phyloP scores from a whole-genome alignment of 371 early-diverging fungal species.

The Apophysomyces sp. region DNA sequence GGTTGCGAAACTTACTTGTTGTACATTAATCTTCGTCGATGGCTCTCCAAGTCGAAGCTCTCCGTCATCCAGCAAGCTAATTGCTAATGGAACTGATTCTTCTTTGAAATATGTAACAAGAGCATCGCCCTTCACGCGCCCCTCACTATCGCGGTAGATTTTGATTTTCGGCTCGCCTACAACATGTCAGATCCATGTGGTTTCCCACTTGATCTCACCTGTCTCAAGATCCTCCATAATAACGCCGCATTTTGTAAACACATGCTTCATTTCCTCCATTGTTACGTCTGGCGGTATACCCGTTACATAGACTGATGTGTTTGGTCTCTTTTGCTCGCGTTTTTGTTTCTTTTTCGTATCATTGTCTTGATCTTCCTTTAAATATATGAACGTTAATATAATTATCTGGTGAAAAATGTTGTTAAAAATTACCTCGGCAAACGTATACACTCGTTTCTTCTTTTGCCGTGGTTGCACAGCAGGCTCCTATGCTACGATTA shows the following conservation, averaged over 20 bases:
- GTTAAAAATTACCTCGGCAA: constrained; percentile 38
- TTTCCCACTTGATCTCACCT: constrained; percentile 26
- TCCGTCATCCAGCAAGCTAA: constrained; percentile 84
- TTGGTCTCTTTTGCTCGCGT: constrained; percentile 53
- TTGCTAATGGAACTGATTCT: constrained; percentile 85
- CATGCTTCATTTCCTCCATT: constrained; percentile 71
- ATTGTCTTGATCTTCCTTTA: constrained; percentile 14
- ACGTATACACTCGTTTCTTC: constrained; percentile 39
- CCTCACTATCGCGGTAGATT: constrained; percentile 74
- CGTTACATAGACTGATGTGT: constrained; percentile 85
- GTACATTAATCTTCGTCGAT: constrained; percentile 65
- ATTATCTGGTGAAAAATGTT: neutral
- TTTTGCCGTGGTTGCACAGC: constrained; percentile 26
- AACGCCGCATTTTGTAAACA: constrained; percentile 87
- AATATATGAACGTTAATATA: neutral
- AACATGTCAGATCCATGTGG: neutral
- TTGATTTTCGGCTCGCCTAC: constrained; percentile 87
- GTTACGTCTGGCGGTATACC: constrained; percentile 84
- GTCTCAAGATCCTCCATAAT: constrained; percentile 83
- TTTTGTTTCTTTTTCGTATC: constrained; percentile 48
- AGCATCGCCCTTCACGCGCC: constrained; percentile 84
- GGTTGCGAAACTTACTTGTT: constrained; percentile 51
- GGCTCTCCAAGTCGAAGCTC: constrained; percentile 69
- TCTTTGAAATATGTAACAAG: constrained; percentile 87
- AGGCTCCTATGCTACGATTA: constrained; percentile 15